These are phyloP conservation scores for Aspergillus sparsus DNA, from an alignment of 495 filamentous ascomycete species.

Conservation along the genomic window DNA sequence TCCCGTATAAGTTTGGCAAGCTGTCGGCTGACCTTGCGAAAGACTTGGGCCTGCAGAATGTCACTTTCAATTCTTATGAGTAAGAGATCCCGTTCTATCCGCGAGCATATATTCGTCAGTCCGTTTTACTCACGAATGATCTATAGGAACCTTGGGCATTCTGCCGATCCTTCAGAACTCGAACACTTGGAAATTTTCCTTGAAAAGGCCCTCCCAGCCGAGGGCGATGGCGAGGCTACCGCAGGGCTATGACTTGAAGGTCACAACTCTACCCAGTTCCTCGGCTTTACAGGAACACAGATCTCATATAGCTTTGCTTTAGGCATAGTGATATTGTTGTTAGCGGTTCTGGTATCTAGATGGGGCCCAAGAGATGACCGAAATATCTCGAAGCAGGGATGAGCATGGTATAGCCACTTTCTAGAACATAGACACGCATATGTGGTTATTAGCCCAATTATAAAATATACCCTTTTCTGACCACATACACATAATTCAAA, in stretches of 20 bases:
- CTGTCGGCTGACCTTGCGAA: conserved; percentile 62
- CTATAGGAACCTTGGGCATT: conserved; percentile 67
- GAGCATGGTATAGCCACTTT: neutral
- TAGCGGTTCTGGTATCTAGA: conserved; percentile 52
- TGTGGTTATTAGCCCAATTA: neutral
- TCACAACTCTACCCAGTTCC: conserved; percentile 4
- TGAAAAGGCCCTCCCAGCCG: conserved; percentile 57
- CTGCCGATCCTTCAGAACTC: conserved; percentile 76
- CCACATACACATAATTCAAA: too few species aligned
- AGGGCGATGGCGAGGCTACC: conserved; percentile 58
- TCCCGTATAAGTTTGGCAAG: conserved; percentile 67
- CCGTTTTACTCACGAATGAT: conserved; percentile 22
- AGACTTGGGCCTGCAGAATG: conserved; percentile 62
- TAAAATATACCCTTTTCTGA: neutral
- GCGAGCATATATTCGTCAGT: conserved; percentile 47
- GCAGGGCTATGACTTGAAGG: conserved; percentile 52
- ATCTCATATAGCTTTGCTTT: conserved; percentile 32
- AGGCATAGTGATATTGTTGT: conserved; percentile 53
- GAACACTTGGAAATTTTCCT: conserved; percentile 81
- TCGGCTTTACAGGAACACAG: conserved; percentile 1
- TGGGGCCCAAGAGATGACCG: conserved; percentile 35
- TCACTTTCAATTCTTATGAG: conserved; percentile 67
- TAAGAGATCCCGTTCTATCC: conserved; percentile 35
- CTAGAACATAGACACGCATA: neutral
- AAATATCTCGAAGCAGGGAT: conserved; percentile 15